A percentile compares a stretch with the other conserved stretches of the same genome.
Conservation (phyloP, 208 protist species). For the Phytomonas sp. region DNA sequence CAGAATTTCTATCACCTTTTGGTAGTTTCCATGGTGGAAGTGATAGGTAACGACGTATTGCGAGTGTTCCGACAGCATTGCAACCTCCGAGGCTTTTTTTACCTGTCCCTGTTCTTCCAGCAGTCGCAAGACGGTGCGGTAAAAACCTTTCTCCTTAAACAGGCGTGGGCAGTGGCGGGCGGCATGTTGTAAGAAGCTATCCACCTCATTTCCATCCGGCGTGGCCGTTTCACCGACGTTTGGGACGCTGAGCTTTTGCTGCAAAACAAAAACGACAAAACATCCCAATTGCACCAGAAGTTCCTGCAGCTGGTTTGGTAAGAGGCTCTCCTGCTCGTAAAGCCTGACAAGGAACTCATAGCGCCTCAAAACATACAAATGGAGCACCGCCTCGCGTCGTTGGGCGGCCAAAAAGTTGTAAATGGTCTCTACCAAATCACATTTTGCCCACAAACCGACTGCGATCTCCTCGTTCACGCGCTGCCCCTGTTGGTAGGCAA, state of each 20-base stretch:
- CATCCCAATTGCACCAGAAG: neutral
- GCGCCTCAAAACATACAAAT: slow-evolving; percentile 41
- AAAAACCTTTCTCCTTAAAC: slow-evolving; percentile 29
- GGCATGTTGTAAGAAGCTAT: slow-evolving; percentile 22
- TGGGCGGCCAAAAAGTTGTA: slow-evolving; percentile 31
- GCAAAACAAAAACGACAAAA: neutral
- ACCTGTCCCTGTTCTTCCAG: slow-evolving; percentile 80
- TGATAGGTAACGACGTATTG: slow-evolving; percentile 49
- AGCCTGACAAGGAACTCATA: slow-evolving; percentile 18
- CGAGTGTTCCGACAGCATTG: slow-evolving; percentile 60
- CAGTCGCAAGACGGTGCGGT: slow-evolving; percentile 42
- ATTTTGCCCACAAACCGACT: slow-evolving; percentile 42
- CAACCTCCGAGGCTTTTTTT: slow-evolving; percentile 72
- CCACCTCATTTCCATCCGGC: slow-evolving; percentile 13
- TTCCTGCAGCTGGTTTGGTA: neutral
- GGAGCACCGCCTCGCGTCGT: slow-evolving; percentile 18
- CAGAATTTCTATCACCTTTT: slow-evolving; percentile 43
- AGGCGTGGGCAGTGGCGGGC: slow-evolving; percentile 23
- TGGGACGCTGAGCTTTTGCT: slow-evolving; percentile 1
- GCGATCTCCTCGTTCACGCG: slow-evolving; percentile 14
- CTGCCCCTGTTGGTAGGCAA: slow-evolving; percentile 36
- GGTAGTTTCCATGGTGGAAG: slow-evolving; percentile 29
- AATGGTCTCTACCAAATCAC: slow-evolving; percentile 57
- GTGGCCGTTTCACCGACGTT: neutral
- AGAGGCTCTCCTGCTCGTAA: neutral